These are phyloP conservation scores for Trichoderma sp. DNA, from an alignment of 2,329 filamentous ascomycete genomes.

Conservation along the genomic window DNA sequence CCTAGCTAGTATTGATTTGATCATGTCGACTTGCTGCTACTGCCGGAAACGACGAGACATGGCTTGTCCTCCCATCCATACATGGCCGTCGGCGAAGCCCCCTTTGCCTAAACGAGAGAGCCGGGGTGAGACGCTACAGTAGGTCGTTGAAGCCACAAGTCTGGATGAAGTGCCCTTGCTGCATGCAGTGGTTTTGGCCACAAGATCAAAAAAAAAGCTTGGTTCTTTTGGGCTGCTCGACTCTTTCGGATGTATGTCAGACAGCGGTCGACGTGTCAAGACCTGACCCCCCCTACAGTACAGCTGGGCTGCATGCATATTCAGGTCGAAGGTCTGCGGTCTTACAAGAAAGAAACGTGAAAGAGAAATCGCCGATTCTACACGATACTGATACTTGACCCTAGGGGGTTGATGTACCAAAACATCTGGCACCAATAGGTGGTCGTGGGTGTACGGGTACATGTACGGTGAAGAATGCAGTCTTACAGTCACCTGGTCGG, in stretches of 20 bases:
- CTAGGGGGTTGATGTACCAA: background rate
- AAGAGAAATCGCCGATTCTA: background rate
- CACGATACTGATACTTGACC: background rate
- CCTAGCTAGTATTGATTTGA: background rate
- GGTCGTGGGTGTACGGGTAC: background rate
- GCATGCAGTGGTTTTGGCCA: background rate
- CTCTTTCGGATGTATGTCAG: constrained; percentile 4
- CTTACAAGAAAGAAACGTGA: background rate
- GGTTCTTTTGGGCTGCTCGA: background rate
- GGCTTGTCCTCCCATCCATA: background rate
- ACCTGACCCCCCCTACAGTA: background rate
- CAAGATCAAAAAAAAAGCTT: constrained; percentile 4
- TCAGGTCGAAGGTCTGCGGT: background rate
- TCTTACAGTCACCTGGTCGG: background rate
- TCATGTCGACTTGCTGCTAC: background rate
- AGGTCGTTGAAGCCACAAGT: background rate
- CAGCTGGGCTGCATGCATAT: background rate
- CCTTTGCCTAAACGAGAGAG: background rate
- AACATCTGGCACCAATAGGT: background rate
- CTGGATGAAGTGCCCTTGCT: background rate
- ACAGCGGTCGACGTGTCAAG: constrained; percentile 7
- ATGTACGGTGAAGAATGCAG: constrained; percentile 1
- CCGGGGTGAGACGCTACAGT: constrained; percentile 11
- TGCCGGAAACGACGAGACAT: background rate
- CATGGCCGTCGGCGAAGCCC: background rate